Percentiles rank a stretch among this genome's conserved stretches.
These are phyloP conservation scores for Apiotrichum akiyoshidainum DNA, from an alignment of 1,284 basidiomycete species.

Conservation along the genomic window DNA sequence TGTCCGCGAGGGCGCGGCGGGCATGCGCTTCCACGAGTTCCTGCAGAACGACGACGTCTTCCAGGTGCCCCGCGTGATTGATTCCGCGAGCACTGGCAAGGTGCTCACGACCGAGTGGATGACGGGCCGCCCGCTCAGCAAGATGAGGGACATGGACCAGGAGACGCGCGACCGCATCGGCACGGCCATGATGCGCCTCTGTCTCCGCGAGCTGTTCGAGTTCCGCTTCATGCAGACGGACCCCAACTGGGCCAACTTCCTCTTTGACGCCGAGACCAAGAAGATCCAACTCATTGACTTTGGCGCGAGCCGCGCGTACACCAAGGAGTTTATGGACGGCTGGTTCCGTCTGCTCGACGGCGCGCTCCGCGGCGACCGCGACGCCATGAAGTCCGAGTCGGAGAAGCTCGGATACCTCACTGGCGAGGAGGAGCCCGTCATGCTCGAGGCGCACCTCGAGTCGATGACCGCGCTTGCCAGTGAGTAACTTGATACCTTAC, in stretches of 20 bases:
- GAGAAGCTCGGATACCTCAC: conserved; percentile 82
- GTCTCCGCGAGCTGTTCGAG: conserved; percentile 83
- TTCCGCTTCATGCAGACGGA: conserved; percentile 97
- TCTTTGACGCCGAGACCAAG: conserved; percentile 63
- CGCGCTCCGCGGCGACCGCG: conserved; percentile 67
- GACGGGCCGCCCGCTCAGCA: conserved; percentile 71
- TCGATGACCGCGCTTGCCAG: conserved; percentile 66
- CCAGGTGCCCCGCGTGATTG: conserved; percentile 74
- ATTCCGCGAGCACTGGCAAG: conserved; percentile 71
- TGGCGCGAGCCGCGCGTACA: conserved; percentile 86
- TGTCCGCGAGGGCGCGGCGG: conserved; percentile 74
- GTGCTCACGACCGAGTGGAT: conserved; percentile 91
- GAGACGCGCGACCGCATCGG: conserved; percentile 82
- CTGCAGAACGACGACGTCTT: conserved; percentile 66
- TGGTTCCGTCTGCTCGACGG: conserved; percentile 80
- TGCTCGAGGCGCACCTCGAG: conserved; percentile 82
- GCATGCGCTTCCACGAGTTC: conserved; percentile 61
- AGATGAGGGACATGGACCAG: conserved; percentile 62
- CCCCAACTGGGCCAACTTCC: conserved; percentile 97
- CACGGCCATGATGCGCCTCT: conserved; percentile 74
- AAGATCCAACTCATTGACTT: conserved; percentile 92
- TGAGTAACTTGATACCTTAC: conserved; percentile 11
- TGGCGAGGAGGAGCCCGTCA: conserved; percentile 76
- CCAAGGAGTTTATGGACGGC: conserved; percentile 78
- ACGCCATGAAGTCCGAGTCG: conserved; percentile 71